Conservation (phyloP, 169 alveolate genomes). For the Toxoplasma gondii region DNA sequence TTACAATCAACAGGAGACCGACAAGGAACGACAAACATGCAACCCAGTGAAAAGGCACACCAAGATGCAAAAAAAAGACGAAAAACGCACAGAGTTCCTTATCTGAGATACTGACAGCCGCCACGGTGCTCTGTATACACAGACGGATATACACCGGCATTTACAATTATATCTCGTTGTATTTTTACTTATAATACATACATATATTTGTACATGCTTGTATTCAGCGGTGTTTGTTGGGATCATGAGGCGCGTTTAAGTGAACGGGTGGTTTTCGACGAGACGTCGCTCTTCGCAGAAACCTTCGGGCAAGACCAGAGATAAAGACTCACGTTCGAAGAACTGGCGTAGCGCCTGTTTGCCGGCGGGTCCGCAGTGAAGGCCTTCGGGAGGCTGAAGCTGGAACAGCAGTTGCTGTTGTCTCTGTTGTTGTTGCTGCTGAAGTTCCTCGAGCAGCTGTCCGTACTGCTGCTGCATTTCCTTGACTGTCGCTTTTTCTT, state of each 20-base stretch:
- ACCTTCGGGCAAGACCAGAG: not conserved
- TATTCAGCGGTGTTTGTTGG: not conserved
- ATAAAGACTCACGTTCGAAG: slow-evolving; percentile 34
- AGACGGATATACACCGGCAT: not conserved
- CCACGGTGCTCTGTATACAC: not conserved
- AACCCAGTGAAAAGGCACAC: too few species aligned
- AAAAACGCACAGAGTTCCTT: too few species aligned
- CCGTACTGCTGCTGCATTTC: slow-evolving; percentile 22
- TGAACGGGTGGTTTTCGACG: not conserved
- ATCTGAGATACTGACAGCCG: too few species aligned
- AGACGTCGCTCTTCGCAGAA: not conserved
- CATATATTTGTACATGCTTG: not conserved
- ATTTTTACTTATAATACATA: too few species aligned
- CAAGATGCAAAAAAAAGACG: too few species aligned
- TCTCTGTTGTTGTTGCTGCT: slow-evolving; percentile 25
- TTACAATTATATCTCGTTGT: not conserved
- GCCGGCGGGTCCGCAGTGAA: slow-evolving; percentile 61
- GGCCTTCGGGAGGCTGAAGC: slow-evolving; percentile 56
- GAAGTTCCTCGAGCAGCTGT: slow-evolving; percentile 27
- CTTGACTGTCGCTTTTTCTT: not conserved
- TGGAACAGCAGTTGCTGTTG: slow-evolving; percentile 44
- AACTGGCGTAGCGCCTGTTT: slow-evolving; percentile 31
- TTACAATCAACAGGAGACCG: too few species aligned
- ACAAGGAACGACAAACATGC: too few species aligned
- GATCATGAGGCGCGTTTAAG: not conserved